Conservation (phyloP, 768 basidiomycete genomes). For the Russula lepida region DNA sequence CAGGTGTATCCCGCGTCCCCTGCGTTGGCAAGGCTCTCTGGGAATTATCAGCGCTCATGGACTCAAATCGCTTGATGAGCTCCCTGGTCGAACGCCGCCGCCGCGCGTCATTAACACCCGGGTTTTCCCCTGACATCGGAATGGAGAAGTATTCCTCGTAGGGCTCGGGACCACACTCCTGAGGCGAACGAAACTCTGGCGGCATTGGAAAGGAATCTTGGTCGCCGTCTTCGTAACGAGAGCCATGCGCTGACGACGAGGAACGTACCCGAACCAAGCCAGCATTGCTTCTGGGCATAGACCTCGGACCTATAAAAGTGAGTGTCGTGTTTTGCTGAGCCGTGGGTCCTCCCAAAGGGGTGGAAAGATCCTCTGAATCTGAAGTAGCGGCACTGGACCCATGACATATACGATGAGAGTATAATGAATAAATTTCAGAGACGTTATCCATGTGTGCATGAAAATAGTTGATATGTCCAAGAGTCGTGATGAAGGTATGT, state of each 20-base stretch:
- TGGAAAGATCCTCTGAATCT: slow-evolving; percentile 9
- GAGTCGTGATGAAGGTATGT: neutral
- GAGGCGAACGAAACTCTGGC: slow-evolving; percentile 17
- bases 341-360: slow-evolving; percentile 8
- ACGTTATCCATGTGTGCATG: slow-evolving; percentile 13
- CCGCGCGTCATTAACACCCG: neutral
- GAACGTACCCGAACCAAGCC: slow-evolving; percentile 9
- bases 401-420: slow-evolving; percentile 13
- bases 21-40: neutral
- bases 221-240: slow-evolving; percentile 4
- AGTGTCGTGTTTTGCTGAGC: neutral
- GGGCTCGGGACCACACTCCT: slow-evolving; percentile 15
- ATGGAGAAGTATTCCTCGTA: slow-evolving; percentile 20
- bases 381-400: neutral
- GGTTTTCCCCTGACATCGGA: neutral
- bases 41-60: slow-evolving; percentile 26
- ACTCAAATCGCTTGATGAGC: slow-evolving; percentile 47
- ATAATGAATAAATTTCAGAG: slow-evolving; percentile 20
- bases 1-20: slow-evolving; percentile 17
- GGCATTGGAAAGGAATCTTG: slow-evolving; percentile 5
- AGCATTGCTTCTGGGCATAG: slow-evolving; percentile 2
- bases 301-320: slow-evolving; percentile 7
- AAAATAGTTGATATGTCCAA: neutral
- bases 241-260: neutral
- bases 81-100: slow-evolving; percentile 36